Percentiles rank a stretch among this genome's conserved stretches.
Evolutionary conservation across 345 rosid species (phyloP).

Genomic region (Clarkia xantiana): DNA sequence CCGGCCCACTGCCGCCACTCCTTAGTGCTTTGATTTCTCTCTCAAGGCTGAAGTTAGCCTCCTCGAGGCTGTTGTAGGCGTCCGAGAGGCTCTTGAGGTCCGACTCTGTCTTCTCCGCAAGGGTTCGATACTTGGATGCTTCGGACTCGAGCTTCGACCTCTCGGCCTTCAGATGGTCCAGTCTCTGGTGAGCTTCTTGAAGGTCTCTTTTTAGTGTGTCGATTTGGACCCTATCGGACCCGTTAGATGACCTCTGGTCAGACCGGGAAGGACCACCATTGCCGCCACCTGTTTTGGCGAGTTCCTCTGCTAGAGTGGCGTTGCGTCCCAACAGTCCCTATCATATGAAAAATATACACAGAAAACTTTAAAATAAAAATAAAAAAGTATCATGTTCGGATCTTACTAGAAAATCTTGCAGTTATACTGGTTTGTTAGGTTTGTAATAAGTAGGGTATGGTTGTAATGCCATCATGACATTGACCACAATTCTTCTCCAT

Average conservation of each 20-base stretch:
- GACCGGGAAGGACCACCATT: constrained; percentile 1
- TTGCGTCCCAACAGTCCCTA: constrained; percentile 82
- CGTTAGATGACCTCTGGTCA: constrained; percentile 38
- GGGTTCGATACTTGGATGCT: constrained; percentile 47
- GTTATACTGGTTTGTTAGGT: too few relatives aligned
- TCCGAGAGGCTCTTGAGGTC: constrained; percentile 77
- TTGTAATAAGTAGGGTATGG: too few relatives aligned
- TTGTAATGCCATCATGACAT: too few relatives aligned
- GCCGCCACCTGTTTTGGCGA: constrained; percentile 65
- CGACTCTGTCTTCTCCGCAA: constrained; percentile 67
- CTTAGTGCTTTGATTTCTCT: constrained; percentile 62
- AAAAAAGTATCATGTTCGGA: too few relatives aligned
- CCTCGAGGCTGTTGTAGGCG: constrained; percentile 86
- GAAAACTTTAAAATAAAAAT: not conserved
- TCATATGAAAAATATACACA: not conserved
- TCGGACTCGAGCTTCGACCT: constrained; percentile 56
- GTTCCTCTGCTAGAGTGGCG: constrained; percentile 73
- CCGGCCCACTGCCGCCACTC: constrained; percentile 37
- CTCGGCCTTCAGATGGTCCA: constrained; percentile 63
- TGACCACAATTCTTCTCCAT: too few relatives aligned
- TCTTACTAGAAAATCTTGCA: too few relatives aligned
- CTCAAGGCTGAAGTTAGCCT: constrained; percentile 62
- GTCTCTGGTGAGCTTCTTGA: constrained; percentile 56
- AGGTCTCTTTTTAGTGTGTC: constrained; percentile 73
- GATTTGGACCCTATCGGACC: constrained; percentile 48